A percentile compares a stretch with the other conserved stretches of the same genome.
Conservation (phyloP, 2,329 filamentous ascomycete genomes). For the Claviceps monticola region DNA sequence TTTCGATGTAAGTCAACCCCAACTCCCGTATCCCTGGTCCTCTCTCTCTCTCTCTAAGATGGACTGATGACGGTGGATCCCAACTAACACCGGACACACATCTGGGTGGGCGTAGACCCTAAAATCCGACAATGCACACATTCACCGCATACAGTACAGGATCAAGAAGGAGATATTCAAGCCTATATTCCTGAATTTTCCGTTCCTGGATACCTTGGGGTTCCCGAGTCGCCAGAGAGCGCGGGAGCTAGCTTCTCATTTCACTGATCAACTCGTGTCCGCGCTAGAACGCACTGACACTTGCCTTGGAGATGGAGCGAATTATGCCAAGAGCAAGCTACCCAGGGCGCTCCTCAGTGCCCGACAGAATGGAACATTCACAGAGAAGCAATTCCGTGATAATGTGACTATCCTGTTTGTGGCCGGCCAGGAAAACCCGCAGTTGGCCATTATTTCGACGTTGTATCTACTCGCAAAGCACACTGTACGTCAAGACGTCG, state of each 20-base stretch:
- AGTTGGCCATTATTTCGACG: slow-evolving; percentile 21
- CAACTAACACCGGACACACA: not conserved
- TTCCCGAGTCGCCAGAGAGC: slow-evolving; percentile 16
- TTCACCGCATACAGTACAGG: slow-evolving; percentile 13
- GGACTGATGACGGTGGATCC: not conserved
- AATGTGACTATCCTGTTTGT: slow-evolving; percentile 27
- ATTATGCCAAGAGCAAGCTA: slow-evolving; percentile 1
- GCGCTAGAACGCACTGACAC: slow-evolving; percentile 2
- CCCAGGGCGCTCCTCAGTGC: slow-evolving; percentile 12
- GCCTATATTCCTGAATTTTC: slow-evolving; percentile 21
- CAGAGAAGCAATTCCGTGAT: slow-evolving; percentile 24
- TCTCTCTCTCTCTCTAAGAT: not conserved
- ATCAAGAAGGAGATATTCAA: slow-evolving; percentile 21
- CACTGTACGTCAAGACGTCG: slow-evolving; percentile 8
- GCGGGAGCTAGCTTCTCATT: slow-evolving; percentile 12
- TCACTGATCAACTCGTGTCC: slow-evolving; percentile 12
- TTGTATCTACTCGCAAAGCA: slow-evolving; percentile 24
- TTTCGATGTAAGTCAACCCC: slow-evolving; percentile 9
- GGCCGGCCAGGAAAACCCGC: slow-evolving; percentile 28
- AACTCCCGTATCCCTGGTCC: not conserved
- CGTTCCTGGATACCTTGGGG: slow-evolving; percentile 14
- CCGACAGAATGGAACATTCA: slow-evolving; percentile 11
- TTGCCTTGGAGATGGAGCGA: slow-evolving; percentile 4
- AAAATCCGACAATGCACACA: slow-evolving; percentile 8
- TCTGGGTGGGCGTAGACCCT: slow-evolving; percentile 10